Evolutionary conservation across 176 grass and related monocot genomes (phyloP).

Genomic region (barley (Hordeum vulgare)): MorexV3_pseudomolecules_assembly NC_058520.1:19968142-19968641

Average conservation of each 20-base stretch:
- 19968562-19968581: no score
- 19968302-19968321: constrained; percentile 7
- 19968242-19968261: neutral
- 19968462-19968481: no score
- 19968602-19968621: no score
- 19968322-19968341: constrained; percentile 2
- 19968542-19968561: no score
- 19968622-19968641: no score
- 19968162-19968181: neutral
- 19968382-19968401: constrained; percentile 64
- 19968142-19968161: neutral
- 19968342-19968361: neutral
- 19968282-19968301: neutral
- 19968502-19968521: no score
- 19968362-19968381: constrained; percentile 38
- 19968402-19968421: constrained; percentile 53
- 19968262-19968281: neutral
- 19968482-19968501: no score
- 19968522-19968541: no score
- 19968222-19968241: neutral
- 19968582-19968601: no score
- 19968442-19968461: no score
- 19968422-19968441: no score
- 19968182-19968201: constrained; percentile 32
- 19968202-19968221: constrained; percentile 10